Percentiles rank a stretch among this genome's conserved stretches.
Conservation (phyloP, 148 eudicot species). For the Amaranthus cruentus region DNA sequence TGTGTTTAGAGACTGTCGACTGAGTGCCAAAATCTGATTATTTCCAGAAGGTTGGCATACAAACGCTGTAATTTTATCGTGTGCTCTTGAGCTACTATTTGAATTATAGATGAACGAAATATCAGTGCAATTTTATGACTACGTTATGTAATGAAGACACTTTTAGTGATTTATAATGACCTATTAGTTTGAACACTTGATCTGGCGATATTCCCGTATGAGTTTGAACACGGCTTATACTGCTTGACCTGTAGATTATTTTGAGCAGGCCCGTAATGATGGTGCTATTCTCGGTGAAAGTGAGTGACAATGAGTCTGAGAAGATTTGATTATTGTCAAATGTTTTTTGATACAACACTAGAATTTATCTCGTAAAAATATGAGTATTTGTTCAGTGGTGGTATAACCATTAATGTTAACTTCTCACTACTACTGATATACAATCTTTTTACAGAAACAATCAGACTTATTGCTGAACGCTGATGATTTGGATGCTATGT, state of each 20-base stretch:
- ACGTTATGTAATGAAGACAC: neutral
- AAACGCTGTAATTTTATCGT: neutral
- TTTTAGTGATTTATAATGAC: neutral
- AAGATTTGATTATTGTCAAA: neutral
- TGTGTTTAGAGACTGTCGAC: neutral
- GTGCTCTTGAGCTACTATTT: neutral
- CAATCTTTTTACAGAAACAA: slow-evolving; percentile 65
- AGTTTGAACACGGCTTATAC: neutral
- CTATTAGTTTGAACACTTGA: too few relatives aligned
- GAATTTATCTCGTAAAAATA: neutral
- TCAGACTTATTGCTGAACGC: slow-evolving; percentile 96
- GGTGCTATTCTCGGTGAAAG: neutral
- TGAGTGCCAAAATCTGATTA: neutral
- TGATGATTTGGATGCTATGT: slow-evolving; percentile 99
- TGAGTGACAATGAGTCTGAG: neutral
- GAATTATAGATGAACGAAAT: neutral
- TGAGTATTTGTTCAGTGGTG: neutral
- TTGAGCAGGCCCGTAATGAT: neutral
- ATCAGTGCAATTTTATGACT: neutral
- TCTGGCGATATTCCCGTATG: too few relatives aligned
- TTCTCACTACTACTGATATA: slow-evolving; percentile 12
- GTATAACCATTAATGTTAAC: neutral
- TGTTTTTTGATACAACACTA: neutral
- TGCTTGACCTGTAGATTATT: neutral
- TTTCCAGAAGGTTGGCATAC: neutral